These are phyloP conservation scores for Elsinoe ampelina DNA, from an alignment of 2,329 filamentous ascomycete genomes.

Conservation along the genomic window DNA sequence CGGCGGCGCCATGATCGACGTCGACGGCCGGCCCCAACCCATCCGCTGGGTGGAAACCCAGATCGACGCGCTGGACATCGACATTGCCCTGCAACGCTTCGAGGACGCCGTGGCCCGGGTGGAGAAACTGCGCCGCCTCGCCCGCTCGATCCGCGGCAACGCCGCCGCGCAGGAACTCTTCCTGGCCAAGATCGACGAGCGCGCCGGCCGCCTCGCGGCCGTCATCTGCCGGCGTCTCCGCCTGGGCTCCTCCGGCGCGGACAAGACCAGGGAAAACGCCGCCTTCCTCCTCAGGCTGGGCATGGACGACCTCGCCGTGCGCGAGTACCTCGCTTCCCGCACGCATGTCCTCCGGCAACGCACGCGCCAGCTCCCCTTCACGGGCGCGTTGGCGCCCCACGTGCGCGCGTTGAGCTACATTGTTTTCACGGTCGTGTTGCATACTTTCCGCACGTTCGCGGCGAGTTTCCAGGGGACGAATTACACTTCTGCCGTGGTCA, in stretches of 20 bases:
- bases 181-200: conserved; percentile 78
- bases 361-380: conserved; percentile 86
- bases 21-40: conserved; percentile 93
- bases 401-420: conserved; percentile 94
- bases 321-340: conserved; percentile 74
- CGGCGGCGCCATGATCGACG: conserved; percentile 68
- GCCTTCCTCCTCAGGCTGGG: conserved; percentile 77
- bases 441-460: conserved; percentile 55
- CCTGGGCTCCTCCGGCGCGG: conserved; percentile 65
- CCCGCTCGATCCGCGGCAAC: conserved; percentile 74
- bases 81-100: conserved; percentile 83
- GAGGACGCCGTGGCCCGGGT: conserved; percentile 75
- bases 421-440: conserved; percentile 88
- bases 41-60: conserved; percentile 91
- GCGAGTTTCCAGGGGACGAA: conserved; percentile 64
- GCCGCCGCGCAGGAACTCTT: conserved; percentile 84
- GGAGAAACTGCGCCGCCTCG: conserved; percentile 73
- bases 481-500: conserved; percentile 90
- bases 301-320: conserved; percentile 80
- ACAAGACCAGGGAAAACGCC: conserved; percentile 70
- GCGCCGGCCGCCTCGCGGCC: conserved; percentile 65
- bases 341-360: conserved; percentile 70
- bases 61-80: conserved; percentile 92
- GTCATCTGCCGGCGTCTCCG: conserved; percentile 70
- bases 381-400: conserved; percentile 84